Evolutionary conservation across 1,284 basidiomycete genomes (phyloP), one percentile per base, ranked within the genome.

Genomic region (Cryptococcus hybrid): DNA sequence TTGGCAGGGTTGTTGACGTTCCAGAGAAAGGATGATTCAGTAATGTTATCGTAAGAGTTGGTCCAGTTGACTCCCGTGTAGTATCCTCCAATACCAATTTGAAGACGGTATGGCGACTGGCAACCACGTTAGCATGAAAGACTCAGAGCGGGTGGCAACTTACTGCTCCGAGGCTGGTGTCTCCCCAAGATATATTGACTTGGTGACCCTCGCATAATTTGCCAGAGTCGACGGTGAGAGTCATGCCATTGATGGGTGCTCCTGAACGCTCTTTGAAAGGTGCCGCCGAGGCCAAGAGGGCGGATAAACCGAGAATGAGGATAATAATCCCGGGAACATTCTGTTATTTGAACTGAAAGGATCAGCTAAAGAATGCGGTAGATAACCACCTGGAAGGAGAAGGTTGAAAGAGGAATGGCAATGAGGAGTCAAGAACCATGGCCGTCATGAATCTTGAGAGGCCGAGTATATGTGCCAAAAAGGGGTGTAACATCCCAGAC

Each of bases 11-110:
- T 46, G 36, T 53, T 54, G 3, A 56, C 51, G 13, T 24, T 34
- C 58, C 58, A 59, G n/a, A 34, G 37, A 4, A 55, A 37, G 24
- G 45, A 47, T 30, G 50, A 47, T 6, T 43, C 39, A 6, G 58
- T 52, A 15, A 59, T 15, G 43, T 56, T 59, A 24, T 54, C 49
- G 46, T 55, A 59, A 35, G 52, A 42, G 24, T 59, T 49, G 37
- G 42, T 51, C 57, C 57, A 58, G 34, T 48, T 55, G 24, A 58
- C 38, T 13, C 54, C 54, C n/a, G 43, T 47, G 34, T 58, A 58
- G 18, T 58, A 58, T 3, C 57, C 57, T 52, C 57, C 57, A 39
- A 53, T 45, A 43, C 57, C 57, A 35, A 58, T 55, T 12, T 54
- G 52, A 7, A 58, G 5, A 11, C 39, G 54, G 38, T 55, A 58